Percentiles rank a stretch among this genome's conserved stretches.
Evolutionary conservation across 306 rosid genomes (phyloP).

Genomic region (peach (Prunus persica)): DNA sequence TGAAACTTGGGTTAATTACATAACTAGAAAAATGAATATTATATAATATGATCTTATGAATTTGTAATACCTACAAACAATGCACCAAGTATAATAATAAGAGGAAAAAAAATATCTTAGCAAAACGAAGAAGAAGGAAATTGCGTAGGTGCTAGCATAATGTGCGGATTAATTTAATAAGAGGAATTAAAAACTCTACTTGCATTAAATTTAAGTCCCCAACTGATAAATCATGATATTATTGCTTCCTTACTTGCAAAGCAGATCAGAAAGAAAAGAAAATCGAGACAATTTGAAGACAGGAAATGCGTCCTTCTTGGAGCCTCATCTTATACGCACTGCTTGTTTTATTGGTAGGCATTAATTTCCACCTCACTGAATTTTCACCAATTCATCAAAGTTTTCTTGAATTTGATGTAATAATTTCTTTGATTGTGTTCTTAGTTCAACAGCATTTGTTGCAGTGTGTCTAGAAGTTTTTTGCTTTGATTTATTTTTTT

Average conservation of each 20-base stretch:
- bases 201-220: not conserved
- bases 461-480: too few relatives aligned
- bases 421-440: not conserved
- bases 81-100: too few relatives aligned
- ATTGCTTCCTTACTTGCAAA: slow-evolving; percentile 2
- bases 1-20: too few relatives aligned
- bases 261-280: not conserved
- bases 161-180: not conserved
- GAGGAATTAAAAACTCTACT: slow-evolving; percentile 7
- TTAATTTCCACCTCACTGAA: not conserved
- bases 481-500: not conserved
- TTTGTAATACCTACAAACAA: too few relatives aligned
- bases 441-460: too few relatives aligned
- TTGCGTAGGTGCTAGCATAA: not conserved
- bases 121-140: not conserved
- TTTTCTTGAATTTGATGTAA: not conserved
- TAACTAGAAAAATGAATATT: too few relatives aligned
- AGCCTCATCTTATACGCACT: slow-evolving; percentile 35
- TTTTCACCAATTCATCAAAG: not conserved
- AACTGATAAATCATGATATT: not conserved
- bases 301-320: slow-evolving; percentile 31
- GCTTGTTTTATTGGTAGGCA: slow-evolving; percentile 36
- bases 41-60: too few relatives aligned
- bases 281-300: slow-evolving; percentile 22
- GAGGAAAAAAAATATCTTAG: not conserved